These are phyloP conservation scores for Aspergillus caelatus DNA, from an alignment of 2,329 filamentous ascomycete genomes.

Conservation along the genomic window DNA sequence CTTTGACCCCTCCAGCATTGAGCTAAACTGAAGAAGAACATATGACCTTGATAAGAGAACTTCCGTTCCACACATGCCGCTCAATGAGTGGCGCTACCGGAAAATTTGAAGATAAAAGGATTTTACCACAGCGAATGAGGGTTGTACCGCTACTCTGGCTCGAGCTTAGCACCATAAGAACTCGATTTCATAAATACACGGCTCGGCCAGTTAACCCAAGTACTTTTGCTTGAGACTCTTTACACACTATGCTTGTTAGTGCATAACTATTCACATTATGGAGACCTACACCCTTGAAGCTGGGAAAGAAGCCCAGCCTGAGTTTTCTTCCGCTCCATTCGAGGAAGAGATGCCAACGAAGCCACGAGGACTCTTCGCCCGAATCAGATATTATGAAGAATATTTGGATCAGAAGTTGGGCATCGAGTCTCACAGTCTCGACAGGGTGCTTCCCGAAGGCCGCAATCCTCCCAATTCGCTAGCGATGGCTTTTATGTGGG, in stretches of 20 bases:
- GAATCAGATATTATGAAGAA: constrained; percentile 45
- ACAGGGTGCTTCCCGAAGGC: constrained; percentile 45
- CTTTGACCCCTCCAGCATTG: background rate
- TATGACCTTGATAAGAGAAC: constrained; percentile 7
- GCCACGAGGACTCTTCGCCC: constrained; percentile 21
- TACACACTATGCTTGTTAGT: background rate
- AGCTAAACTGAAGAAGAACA: constrained; percentile 4
- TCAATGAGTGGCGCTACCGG: background rate
- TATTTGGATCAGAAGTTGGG: constrained; percentile 52
- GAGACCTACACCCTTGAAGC: constrained; percentile 13
- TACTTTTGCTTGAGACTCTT: background rate
- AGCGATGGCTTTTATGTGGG: constrained; percentile 58
- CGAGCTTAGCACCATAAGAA: background rate
- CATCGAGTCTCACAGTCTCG: constrained; percentile 53
- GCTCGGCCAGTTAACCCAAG: background rate
- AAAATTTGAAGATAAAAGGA: constrained; percentile 3
- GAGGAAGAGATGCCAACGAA: constrained; percentile 17
- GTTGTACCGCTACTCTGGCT: constrained; percentile 2
- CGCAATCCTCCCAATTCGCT: constrained; percentile 41
- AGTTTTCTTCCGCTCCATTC: constrained; percentile 16
- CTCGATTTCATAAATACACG: background rate
- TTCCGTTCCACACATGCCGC: background rate
- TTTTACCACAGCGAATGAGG: constrained; percentile 4
- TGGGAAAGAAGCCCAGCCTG: constrained; percentile 17
- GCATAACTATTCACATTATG: constrained; percentile 1